A percentile compares a stretch with the other conserved stretches of the same genome.
These are phyloP conservation scores for Pseudocercospora musae DNA, from an alignment of 2,329 filamentous ascomycete species.

Conservation along the genomic window DNA sequence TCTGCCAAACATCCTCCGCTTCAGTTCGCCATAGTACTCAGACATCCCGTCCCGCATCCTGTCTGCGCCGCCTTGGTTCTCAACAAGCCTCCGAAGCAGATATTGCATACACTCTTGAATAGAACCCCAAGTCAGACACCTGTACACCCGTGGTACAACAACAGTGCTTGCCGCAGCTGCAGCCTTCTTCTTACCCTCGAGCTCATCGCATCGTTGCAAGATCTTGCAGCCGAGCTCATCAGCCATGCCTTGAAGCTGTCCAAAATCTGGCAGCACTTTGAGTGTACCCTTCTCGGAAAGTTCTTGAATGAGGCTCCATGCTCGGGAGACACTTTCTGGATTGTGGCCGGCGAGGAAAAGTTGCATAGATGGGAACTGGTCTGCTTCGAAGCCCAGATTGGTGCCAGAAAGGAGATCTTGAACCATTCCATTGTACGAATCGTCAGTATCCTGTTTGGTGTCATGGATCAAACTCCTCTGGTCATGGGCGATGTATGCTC, in stretches of 20 bases:
- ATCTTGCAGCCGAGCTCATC: constrained; percentile 29
- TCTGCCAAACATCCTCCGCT: not conserved
- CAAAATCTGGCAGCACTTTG: constrained; percentile 25
- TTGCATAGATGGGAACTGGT: constrained; percentile 24
- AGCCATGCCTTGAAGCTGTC: constrained; percentile 32
- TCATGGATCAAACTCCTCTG: constrained; percentile 28
- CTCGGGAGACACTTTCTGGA: constrained; percentile 21
- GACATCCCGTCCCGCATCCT: constrained; percentile 12
- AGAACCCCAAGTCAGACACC: constrained; percentile 31
- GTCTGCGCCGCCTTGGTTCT: constrained; percentile 29
- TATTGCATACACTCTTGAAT: constrained; percentile 33
- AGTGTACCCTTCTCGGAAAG: constrained; percentile 18
- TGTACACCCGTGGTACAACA: constrained; percentile 25
- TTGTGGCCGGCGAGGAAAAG: constrained; percentile 35
- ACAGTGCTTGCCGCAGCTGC: constrained; percentile 1
- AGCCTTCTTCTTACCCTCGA: constrained; percentile 7
- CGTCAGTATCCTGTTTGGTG: constrained; percentile 30
- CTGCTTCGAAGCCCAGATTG: constrained; percentile 23
- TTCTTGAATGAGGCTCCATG: constrained; percentile 16
- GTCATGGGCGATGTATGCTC: constrained; percentile 53
- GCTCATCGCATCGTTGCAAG: constrained; percentile 20
- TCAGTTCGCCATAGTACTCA: not conserved
- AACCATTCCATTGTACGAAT: constrained; percentile 28
- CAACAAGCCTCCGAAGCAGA: constrained; percentile 26
- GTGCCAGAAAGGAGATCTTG: constrained; percentile 24